Percentiles rank a stretch among this genome's conserved stretches.
These are phyloP conservation scores for Fusarium sp. DNA, from an alignment of 2,329 filamentous ascomycete genomes.

Conservation along the genomic window DNA sequence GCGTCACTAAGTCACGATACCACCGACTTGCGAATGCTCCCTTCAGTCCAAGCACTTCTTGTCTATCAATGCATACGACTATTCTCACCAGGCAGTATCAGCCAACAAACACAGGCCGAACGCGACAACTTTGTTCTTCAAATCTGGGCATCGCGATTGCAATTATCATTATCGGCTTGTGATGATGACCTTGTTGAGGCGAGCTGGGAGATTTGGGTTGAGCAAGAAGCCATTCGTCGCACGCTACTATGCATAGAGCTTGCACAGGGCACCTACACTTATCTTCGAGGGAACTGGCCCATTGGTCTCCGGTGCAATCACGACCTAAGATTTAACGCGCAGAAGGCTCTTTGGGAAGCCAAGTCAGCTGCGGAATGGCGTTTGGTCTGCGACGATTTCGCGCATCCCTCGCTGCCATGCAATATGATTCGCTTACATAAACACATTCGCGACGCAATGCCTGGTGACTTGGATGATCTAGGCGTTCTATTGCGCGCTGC, in stretches of 20 bases:
- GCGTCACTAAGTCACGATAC: background rate
- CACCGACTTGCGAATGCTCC: background rate
- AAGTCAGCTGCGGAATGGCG: background rate
- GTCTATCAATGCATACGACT: background rate
- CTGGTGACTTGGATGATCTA: background rate
- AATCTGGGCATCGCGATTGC: background rate
- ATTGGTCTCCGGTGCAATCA: background rate
- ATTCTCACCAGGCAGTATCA: background rate
- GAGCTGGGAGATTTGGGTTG: background rate
- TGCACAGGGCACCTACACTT: background rate
- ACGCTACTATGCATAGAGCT: background rate
- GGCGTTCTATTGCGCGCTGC: background rate
- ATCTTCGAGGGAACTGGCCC: background rate
- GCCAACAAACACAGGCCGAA: background rate
- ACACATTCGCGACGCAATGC: background rate
- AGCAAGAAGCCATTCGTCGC: background rate
- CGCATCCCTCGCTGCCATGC: background rate
- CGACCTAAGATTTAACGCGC: background rate
- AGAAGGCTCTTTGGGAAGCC: background rate
- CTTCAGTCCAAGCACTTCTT: background rate
- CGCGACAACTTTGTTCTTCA: background rate
- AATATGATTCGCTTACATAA: background rate
- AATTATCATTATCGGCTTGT: rapidly evolving
- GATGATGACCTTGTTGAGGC: rapidly evolving
- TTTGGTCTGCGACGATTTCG: background rate